phyloP scores from a whole-genome alignment of 106 monocot species.

The Chionographis japonica region DNA sequence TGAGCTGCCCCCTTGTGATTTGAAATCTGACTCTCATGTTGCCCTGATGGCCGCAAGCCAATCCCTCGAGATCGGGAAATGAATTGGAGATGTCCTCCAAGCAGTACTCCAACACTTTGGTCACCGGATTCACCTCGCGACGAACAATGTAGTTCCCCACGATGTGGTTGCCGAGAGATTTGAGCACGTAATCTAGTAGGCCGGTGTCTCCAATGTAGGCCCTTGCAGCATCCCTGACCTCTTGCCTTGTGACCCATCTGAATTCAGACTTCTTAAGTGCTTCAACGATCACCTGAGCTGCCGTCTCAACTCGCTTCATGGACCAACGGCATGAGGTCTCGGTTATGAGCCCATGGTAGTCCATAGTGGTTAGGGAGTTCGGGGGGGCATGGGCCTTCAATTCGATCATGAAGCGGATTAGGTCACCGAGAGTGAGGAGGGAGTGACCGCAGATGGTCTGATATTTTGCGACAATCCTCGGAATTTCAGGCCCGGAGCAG shows the following conservation, averaged over 20 bases:
- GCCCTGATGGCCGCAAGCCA: neutral
- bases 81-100: constrained; percentile 55
- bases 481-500: constrained; percentile 23
- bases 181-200: constrained; percentile 78
- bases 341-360: constrained; percentile 45
- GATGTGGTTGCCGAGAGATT: constrained; percentile 71
- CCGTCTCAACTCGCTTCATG: constrained; percentile 76
- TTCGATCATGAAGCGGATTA: constrained; percentile 70
- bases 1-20: constrained; percentile 45
- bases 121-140: constrained; percentile 81
- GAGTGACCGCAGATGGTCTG: constrained; percentile 37
- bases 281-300: constrained; percentile 73
- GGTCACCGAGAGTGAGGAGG: constrained; percentile 50
- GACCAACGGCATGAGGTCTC: constrained; percentile 80
- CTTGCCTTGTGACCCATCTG: constrained; percentile 80
- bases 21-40: constrained; percentile 20
- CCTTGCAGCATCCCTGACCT: constrained; percentile 74
- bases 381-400: constrained; percentile 46
- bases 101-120: constrained; percentile 90
- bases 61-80: constrained; percentile 5
- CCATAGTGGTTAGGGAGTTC: constrained; percentile 28
- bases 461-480: constrained; percentile 52
- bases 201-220: constrained; percentile 82
- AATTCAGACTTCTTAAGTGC: constrained; percentile 46
- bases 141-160: constrained; percentile 75